Evolutionary conservation across 2,329 filamentous ascomycete genomes (phyloP), one percentile per base, ranked within the genome.

Genomic region (Colletotrichum incanum): DNA sequence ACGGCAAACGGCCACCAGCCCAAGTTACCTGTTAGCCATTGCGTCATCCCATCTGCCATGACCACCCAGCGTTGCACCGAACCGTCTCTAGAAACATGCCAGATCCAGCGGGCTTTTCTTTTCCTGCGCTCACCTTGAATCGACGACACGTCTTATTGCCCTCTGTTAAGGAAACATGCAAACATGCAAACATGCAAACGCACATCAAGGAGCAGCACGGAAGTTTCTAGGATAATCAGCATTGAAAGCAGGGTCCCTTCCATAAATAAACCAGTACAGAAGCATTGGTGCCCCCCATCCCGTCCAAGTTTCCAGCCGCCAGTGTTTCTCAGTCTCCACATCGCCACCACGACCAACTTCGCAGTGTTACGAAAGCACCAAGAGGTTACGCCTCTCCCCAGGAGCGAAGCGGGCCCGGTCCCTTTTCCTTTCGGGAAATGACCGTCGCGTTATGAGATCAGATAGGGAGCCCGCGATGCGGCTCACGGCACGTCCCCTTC

Each of bases 371-470:
- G 18, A 14, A 39, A 34, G 28, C 28, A 20, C 28, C 41, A 41
- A 37, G 20, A 34, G 18, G 41, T 18, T 47, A n/a, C 58, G 58
- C 20, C 56, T 45, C 41, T 47, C 23, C 59, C 28, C n/a, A 20
- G n/a, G 28, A 37, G 41, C 43, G n/a, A 49, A 37, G 45, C 14
- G 41, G 58, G 28, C 31, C 55, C 31, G 16, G 3, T 0, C 26
- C n/a, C 5, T 11, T 11, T 47, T 52, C 45, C 28, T 20, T 26
- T 64, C 39, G 45, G 65, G 45, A 59, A 55, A 65, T 72, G 69
- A 69, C 65, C 39, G 52, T 45, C 65, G 39, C 26, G 8, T 55
- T 63, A 64, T 72, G 65, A 69, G 65, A 72, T 72, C 69, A 69
- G 54, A 49, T 47, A 50, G 37, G 52, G 55, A n/a, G 39, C 31